Evolutionary conservation across 2,329 filamentous ascomycete genomes (phyloP).

Genomic region (Juglanconis juglandina): DNA sequence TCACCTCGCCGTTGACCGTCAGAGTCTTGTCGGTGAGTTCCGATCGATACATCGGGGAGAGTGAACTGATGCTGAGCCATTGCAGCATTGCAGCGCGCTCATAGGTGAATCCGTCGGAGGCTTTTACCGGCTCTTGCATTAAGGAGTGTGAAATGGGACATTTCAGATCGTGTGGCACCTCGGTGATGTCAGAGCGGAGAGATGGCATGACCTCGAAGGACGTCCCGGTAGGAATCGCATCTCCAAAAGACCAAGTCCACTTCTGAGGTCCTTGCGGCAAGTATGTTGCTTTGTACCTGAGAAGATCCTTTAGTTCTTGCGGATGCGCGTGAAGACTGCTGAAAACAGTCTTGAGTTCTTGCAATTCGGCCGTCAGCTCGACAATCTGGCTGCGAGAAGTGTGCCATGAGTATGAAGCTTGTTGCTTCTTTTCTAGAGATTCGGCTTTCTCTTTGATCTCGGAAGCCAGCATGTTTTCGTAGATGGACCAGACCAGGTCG

Average conservation of each 20-base stretch:
- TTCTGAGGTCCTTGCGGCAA: not conserved
- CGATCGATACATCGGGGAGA: not conserved
- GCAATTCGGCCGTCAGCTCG: no score
- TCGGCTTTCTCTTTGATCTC: not conserved
- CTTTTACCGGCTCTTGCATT: slow-evolving; percentile 7
- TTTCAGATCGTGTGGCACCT: slow-evolving; percentile 1
- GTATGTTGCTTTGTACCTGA: not conserved
- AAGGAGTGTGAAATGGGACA: slow-evolving; percentile 4
- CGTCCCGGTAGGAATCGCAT: not conserved
- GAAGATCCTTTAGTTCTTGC: not conserved
- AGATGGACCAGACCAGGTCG: not conserved
- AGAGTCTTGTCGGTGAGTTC: not conserved
- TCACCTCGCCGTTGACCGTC: not conserved
- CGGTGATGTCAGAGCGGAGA: not conserved
- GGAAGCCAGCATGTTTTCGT: not conserved
- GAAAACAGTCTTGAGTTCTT: no score
- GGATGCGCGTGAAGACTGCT: no score
- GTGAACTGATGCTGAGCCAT: not conserved
- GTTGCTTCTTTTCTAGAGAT: not conserved
- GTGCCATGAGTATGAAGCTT: not conserved
- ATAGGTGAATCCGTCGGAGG: not conserved
- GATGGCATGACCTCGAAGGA: not conserved
- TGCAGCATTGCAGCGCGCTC: not conserved
- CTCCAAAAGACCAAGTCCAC: slow-evolving; percentile 4
- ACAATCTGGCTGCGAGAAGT: not conserved